phyloP scores from a whole-genome alignment of 2,329 filamentous ascomycete species.

The Cryphonectria naterciae region DNA sequence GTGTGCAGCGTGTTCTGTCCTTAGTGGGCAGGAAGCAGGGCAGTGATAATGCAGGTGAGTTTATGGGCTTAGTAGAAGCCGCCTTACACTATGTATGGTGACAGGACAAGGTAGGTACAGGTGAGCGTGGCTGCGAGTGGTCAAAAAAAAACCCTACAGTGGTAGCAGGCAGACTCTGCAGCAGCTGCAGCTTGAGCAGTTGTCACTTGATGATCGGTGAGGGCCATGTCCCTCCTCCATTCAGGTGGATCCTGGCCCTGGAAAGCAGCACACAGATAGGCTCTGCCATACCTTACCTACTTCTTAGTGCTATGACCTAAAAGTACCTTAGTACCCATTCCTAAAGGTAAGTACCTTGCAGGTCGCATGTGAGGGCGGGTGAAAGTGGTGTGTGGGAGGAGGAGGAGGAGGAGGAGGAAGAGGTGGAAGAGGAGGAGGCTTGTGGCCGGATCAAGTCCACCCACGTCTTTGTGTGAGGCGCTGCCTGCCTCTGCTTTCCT shows the following conservation, averaged over 20 bases:
- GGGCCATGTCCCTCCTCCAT: not conserved
- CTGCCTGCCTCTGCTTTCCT: not conserved
- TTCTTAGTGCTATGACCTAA: not conserved
- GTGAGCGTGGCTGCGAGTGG: not conserved
- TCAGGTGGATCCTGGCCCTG: not conserved
- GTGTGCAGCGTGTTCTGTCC: not conserved
- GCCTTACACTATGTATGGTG: not conserved
- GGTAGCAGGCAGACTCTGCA: not conserved
- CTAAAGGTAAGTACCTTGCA: conserved; percentile 1
- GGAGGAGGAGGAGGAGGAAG: not conserved
- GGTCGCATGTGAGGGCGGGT: not conserved
- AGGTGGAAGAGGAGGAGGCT: not conserved
- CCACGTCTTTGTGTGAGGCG: not conserved
- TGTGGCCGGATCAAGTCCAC: conserved; percentile 3
- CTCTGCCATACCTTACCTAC: not conserved
- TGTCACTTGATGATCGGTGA: not conserved
- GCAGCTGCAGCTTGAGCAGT: not conserved
- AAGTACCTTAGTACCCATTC: not conserved
- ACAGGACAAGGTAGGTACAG: not conserved
- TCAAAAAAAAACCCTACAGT: not conserved
- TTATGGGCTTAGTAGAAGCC: not conserved
- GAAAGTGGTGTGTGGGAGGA: too few relatives aligned
- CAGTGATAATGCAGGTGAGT: not conserved
- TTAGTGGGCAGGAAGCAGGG: not conserved
- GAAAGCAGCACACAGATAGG: not conserved